Evolutionary conservation across 1,139 yeast species (phyloP).

Genomic region (Geotrichum klebahnii): DNA sequence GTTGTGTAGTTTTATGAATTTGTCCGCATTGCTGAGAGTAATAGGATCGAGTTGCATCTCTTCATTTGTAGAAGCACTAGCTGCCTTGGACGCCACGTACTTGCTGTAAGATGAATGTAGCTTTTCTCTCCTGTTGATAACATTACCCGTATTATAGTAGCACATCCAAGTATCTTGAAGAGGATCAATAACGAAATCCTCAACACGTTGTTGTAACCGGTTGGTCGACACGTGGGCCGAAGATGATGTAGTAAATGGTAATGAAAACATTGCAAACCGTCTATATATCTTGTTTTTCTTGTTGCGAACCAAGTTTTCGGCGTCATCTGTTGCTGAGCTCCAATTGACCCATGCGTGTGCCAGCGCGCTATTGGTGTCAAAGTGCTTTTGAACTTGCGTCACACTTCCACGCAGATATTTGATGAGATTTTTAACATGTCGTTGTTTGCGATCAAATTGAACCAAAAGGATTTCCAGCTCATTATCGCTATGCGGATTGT

Average conservation of each 20-base stretch:
- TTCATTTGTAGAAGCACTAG: constrained; percentile 4
- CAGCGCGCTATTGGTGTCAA: constrained; percentile 28
- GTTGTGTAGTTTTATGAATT: constrained; percentile 30
- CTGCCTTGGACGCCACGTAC: constrained; percentile 27
- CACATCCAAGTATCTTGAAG: constrained; percentile 28
- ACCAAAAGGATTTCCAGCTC: constrained; percentile 26
- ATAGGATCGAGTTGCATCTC: constrained; percentile 15
- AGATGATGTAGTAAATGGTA: constrained; percentile 29
- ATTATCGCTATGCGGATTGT: constrained; percentile 28
- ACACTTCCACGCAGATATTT: constrained; percentile 27
- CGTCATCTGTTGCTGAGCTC: constrained; percentile 22
- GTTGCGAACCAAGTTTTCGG: constrained; percentile 7
- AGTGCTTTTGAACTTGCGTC: constrained; percentile 28
- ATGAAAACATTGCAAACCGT: constrained; percentile 29
- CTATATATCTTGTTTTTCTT: constrained; percentile 15
- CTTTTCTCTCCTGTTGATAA: constrained; percentile 26
- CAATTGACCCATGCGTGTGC: constrained; percentile 32
- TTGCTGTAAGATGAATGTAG: constrained; percentile 28
- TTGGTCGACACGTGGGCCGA: constrained; percentile 29
- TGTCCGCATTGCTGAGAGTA: constrained; percentile 25
- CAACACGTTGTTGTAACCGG: constrained; percentile 27
- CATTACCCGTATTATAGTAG: constrained; percentile 3
- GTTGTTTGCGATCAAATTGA: constrained; percentile 27
- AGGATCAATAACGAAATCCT: constrained; percentile 30
- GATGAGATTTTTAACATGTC: constrained; percentile 26